Evolutionary conservation across 768 basidiomycete genomes (phyloP).

Genomic region (Lactarius trivialis): DNA sequence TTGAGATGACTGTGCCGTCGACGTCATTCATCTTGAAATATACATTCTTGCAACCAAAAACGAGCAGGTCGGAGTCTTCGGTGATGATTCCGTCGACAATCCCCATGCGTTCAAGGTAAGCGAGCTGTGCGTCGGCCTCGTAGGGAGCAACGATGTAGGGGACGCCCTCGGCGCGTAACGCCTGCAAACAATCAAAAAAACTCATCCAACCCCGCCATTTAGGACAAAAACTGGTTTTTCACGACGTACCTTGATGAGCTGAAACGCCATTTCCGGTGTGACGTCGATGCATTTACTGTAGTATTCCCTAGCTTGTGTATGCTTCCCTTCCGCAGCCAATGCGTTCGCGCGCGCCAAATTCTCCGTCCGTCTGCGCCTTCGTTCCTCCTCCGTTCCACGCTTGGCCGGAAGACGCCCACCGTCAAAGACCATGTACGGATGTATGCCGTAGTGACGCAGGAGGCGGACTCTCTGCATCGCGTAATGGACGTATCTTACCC

Average conservation of each 20-base stretch:
- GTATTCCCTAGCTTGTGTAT: constrained; percentile 74
- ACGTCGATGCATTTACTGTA: constrained; percentile 92
- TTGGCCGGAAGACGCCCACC: constrained; percentile 95
- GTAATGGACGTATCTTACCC: constrained; percentile 85
- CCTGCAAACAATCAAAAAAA: constrained; percentile 47
- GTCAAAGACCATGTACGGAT: constrained; percentile 92
- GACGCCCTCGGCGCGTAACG: constrained; percentile 72
- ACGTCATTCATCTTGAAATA: constrained; percentile 87
- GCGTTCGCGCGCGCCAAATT: constrained; percentile 67
- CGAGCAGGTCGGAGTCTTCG: constrained; percentile 95
- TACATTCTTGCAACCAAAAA: constrained; percentile 90
- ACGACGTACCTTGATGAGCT: constrained; percentile 80
- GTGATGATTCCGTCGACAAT: constrained; percentile 89
- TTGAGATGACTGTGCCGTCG: constrained; percentile 55
- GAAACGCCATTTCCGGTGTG: constrained; percentile 95
- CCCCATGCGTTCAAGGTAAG: constrained; percentile 79
- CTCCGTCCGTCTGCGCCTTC: constrained; percentile 70
- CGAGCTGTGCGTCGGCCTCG: constrained; percentile 96
- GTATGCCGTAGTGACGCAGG: constrained; percentile 74
- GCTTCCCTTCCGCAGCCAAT: constrained; percentile 70
- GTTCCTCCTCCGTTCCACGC: constrained; percentile 77
- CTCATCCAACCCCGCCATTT: not conserved
- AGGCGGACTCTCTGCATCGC: constrained; percentile 89
- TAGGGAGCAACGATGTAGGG: constrained; percentile 93
- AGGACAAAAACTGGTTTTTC: too few relatives aligned